A percentile compares a stretch with the other conserved stretches of the same genome.
These are phyloP conservation scores for Dioscorea alata DNA, from an alignment of 106 monocot species.

Conservation along the genomic window DNA sequence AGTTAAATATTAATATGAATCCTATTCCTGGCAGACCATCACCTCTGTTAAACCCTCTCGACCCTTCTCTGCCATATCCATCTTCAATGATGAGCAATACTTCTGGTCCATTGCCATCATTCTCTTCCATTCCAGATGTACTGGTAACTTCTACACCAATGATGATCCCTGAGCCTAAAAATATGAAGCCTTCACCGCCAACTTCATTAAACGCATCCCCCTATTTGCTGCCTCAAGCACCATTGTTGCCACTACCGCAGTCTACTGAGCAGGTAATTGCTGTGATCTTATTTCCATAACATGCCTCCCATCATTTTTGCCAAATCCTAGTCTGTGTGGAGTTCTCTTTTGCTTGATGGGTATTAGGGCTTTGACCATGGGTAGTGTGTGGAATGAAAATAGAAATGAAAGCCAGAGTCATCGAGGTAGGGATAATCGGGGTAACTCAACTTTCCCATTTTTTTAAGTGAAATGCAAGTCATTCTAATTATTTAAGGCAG, in stretches of 20 bases:
- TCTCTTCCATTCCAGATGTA: slow-evolving; percentile 1
- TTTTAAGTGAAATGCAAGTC: too few species aligned
- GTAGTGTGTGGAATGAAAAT: too few species aligned
- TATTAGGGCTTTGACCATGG: too few species aligned
- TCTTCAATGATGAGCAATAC: slow-evolving; percentile 1
- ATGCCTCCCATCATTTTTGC: too few species aligned
- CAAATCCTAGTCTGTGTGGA: too few species aligned
- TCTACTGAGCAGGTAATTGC: not conserved
- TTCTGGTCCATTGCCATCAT: not conserved
- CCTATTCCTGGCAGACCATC: slow-evolving; percentile 5
- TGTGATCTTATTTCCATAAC: not conserved
- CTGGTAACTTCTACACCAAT: not conserved
- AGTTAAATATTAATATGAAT: slow-evolving; percentile 1
- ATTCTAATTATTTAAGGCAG: too few species aligned
- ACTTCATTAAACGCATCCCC: not conserved
- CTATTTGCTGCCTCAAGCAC: not conserved
- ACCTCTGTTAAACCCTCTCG: not conserved
- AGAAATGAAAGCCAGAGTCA: too few species aligned
- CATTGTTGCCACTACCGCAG: not conserved
- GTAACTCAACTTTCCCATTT: too few species aligned
- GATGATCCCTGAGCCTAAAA: slow-evolving; percentile 4
- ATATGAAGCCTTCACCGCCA: not conserved
- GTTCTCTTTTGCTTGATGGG: too few species aligned
- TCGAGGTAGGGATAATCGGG: too few species aligned
- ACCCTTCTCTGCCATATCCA: slow-evolving; percentile 5